These are phyloP conservation scores for Pneumocystis murina DNA, from an alignment of 1,139 yeast species.

Conservation along the genomic window DNA sequence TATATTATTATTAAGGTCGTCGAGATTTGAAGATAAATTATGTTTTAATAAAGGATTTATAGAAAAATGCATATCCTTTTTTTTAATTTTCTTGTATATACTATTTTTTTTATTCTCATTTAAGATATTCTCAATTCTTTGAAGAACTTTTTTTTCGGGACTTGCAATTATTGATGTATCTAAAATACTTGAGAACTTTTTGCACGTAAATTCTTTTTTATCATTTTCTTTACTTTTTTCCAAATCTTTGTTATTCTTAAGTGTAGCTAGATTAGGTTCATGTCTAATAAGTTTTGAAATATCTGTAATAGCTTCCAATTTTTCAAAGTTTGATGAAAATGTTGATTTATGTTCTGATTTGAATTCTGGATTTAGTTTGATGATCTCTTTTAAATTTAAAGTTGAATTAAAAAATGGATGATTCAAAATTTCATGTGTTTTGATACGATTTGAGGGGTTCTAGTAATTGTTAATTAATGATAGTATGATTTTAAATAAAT, in stretches of 20 bases:
- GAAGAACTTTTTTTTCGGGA: background rate
- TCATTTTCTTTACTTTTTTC: background rate
- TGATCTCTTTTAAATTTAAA: background rate
- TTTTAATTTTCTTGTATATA: background rate
- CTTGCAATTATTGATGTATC: background rate
- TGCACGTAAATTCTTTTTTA: background rate
- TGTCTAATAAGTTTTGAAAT: background rate
- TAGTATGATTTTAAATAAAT: background rate
- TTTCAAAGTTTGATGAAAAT: background rate
- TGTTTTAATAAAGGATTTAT: background rate
- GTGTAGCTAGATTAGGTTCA: background rate
- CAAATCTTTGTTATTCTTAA: background rate
- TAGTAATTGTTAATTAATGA: background rate
- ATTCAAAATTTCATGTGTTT: conserved; percentile 8
- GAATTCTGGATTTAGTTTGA: background rate
- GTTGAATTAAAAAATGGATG: conserved; percentile 8
- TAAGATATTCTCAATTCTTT: background rate
- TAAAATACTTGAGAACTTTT: background rate
- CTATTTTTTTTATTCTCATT: background rate
- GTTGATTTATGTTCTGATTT: background rate
- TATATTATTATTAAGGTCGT: background rate
- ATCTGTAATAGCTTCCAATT: background rate
- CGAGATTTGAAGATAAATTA: background rate
- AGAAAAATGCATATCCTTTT: background rate
- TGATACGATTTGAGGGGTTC: conserved; percentile 7